Conservation (phyloP, 257 asterid genomes). For the Oldenlandia corymbosa region DNA sequence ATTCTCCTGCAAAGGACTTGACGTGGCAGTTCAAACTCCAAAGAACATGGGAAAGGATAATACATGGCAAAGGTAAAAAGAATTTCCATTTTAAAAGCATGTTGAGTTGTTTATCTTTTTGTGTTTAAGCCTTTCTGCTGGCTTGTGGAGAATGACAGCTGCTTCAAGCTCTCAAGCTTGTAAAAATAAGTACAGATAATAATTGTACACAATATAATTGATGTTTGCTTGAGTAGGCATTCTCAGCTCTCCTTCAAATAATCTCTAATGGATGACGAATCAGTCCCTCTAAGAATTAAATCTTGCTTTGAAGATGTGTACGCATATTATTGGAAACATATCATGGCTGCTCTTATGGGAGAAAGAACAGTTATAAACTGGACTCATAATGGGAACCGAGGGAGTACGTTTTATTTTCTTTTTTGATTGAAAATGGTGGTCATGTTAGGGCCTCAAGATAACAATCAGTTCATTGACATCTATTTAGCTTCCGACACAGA, state of each 20-base stretch:
- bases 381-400: no score
- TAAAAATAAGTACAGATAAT: background rate
- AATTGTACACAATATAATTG: background rate
- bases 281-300: no score
- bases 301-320: no score
- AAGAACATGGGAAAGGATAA: slow-evolving; percentile 63
- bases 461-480: no score
- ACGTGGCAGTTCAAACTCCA: slow-evolving; percentile 87
- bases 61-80: slow-evolving; percentile 57
- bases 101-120: background rate
- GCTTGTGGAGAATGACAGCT: background rate
- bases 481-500: no score
- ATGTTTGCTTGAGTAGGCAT: background rate
- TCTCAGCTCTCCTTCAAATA: background rate
- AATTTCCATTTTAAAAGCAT: background rate
- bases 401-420: background rate
- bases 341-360: no score
- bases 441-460: no score
- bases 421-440: background rate
- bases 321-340: no score
- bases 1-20: no score
- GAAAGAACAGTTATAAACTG: no score
- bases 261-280: no score
- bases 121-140: no score
- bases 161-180: background rate